These are phyloP conservation scores for Capronia americana DNA, from an alignment of 2,329 filamentous ascomycete species.

Conservation along the genomic window DNA sequence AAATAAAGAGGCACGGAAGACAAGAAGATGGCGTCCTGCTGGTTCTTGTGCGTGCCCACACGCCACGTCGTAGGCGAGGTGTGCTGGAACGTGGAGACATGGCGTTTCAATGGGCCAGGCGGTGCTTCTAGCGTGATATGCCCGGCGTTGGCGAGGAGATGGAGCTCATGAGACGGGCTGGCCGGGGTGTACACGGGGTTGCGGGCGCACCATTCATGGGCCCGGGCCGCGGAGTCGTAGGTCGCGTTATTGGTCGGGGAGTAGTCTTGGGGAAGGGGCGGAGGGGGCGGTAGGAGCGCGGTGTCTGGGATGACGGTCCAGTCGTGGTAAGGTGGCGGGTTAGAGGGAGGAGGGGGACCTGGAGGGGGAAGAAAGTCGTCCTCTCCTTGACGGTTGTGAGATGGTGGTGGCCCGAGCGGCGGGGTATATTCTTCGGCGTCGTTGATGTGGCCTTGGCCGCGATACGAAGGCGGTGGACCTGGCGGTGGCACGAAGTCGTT, in stretches of 20 bases:
- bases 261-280: conserved; percentile 58
- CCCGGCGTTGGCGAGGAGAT: conserved; percentile 51
- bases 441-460: neutral
- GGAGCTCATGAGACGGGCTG: conserved; percentile 51
- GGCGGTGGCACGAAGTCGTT: conserved; percentile 26
- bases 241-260: conserved; percentile 66
- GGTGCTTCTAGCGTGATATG: conserved; percentile 56
- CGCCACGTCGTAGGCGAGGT: conserved; percentile 45
- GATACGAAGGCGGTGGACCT: neutral
- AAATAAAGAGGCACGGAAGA: conserved; percentile 65
- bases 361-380: conserved; percentile 27
- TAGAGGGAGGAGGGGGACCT: conserved; percentile 31
- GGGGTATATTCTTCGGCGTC: conserved; percentile 28
- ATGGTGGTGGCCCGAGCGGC: conserved; percentile 12
- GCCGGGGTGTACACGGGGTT: conserved; percentile 60
- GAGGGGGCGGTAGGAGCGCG: conserved; percentile 65
- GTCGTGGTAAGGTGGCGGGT: conserved; percentile 66
- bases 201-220: conserved; percentile 61
- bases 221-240: conserved; percentile 60
- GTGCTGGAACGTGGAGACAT: conserved; percentile 21
- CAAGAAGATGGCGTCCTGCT: conserved; percentile 59
- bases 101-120: conserved; percentile 9
- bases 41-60: conserved; percentile 51
- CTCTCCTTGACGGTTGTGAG: conserved; percentile 1
- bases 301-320: conserved; percentile 68